Evolutionary conservation across 768 basidiomycete species (phyloP), one percentile per base, ranked within the genome.

Genomic region (Suillus plorans): DNA sequence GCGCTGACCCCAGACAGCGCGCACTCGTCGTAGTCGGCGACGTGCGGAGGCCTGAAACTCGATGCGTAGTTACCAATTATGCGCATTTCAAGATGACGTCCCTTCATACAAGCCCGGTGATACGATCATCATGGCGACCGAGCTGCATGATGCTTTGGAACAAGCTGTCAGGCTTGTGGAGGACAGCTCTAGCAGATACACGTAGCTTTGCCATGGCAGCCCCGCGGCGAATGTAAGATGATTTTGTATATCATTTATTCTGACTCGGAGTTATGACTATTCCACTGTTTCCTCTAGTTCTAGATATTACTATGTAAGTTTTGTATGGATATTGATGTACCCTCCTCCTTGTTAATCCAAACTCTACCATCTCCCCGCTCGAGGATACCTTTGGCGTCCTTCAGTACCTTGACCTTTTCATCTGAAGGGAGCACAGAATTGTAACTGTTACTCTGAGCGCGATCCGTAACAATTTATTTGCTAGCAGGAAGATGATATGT

Each of bases 381-480:
- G 3, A 94, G 72, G 62, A 94, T 87, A 10, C 73, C 80, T 53
- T 81, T 77, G 34, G 94, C 72, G 55, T 85, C 81, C 12, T 78
- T 68, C 34, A 76, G 74, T 44, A 95, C 81, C 49, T 81, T 77
- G 14, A 74, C 74, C 75, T 85, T 89, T 69, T 87, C 83, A 22
- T 82, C 82, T 2, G 82, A 83, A 3, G 82, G 77, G 44, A 90
- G 80, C 25, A 89, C 75, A 0, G 90, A 82, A 52, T 95, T 86
- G 74, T 95, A 97, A 68, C 92, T 95, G 80, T 97, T 97, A 77
- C 88, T 94, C 64, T 81, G 80, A 2, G 88, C 88, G 58, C 95
- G 81, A 61, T 93, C 81, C 42, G 92, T 77, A 7, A 84, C 86
- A n/a, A 79, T 79, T 14, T 90, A 80, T 39, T 82, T 77, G 2